Conservation (phyloP, 495 filamentous ascomycete species). For the Aspergillus homomorphus region DNA sequence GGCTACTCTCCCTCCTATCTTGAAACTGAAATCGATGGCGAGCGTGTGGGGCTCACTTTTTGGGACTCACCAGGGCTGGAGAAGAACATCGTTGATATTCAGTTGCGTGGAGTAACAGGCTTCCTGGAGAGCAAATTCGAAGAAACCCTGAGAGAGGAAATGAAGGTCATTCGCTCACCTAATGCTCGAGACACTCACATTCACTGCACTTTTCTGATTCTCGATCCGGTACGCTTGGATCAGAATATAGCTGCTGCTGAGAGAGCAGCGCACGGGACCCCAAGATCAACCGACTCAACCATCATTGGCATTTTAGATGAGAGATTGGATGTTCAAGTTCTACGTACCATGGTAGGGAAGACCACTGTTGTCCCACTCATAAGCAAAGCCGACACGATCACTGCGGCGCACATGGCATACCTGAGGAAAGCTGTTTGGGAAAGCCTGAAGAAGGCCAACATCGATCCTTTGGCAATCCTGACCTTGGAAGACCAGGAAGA, state of each 20-base stretch:
- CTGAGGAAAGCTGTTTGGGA: conserved; percentile 89
- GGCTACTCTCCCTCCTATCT: conserved; percentile 84
- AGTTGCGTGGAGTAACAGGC: conserved; percentile 82
- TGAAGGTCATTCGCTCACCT: conserved; percentile 91
- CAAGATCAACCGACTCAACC: conserved; percentile 46
- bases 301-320: conserved; percentile 72
- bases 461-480: conserved; percentile 86
- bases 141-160: conserved; percentile 95
- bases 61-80: conserved; percentile 96
- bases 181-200: conserved; percentile 95
- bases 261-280: conserved; percentile 52
- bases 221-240: conserved; percentile 86
- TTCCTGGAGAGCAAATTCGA: conserved; percentile 98
- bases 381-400: conserved; percentile 96
- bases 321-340: conserved; percentile 84
- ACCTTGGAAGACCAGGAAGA: conserved; percentile 72
- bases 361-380: conserved; percentile 95
- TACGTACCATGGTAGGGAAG: conserved; percentile 86
- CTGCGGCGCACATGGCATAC: conserved; percentile 85
- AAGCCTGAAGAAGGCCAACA: conserved; percentile 76
- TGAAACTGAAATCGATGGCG: conserved; percentile 91
- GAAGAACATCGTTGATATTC: conserved; percentile 88
- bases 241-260: conserved; percentile 71
- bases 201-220: conserved; percentile 88
- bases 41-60: conserved; percentile 87